Evolutionary conservation across 2,329 filamentous ascomycete species (phyloP), one percentile per base, ranked within the genome.

Genomic region (Escovopsis sp.): DNA sequence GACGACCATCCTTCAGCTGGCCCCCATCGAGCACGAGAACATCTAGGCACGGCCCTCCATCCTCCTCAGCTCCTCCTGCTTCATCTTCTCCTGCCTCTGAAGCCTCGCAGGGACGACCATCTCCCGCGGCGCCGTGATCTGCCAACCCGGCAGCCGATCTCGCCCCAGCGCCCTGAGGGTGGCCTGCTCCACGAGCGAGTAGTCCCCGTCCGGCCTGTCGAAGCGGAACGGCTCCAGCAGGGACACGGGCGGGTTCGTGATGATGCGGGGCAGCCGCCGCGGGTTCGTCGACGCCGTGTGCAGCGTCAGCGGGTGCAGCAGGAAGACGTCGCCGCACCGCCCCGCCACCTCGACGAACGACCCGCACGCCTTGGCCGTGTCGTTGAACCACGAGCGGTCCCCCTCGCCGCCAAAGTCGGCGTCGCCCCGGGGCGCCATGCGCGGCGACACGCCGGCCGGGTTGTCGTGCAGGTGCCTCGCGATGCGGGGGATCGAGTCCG

Each of bases 361-460:
- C 45, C 36, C 59, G 54, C 53, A 65, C 57, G 41, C 26, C 30
- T 41, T 51, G 31, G 51, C 55, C 3, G 66, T 42, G 15, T 51
- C 42, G 27, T 51, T 50, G 51, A 65, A 70, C 54, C 64, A 75
- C 6, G 52, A 48, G 2, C 65, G 47, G 21, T 61, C 58, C 35
- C 56, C 46, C 43, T 64, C 63, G 18, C 55, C 44, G 16, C 46
- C 40, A 43, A 70, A 70, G 2, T 56, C 56, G 0, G 60, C 56
- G 29, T 72, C 59, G 9, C 61, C 61, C 1, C 74, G 59, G 1
- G 72, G 68, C 16, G 61, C 61, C 74, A 81, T 79, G 23, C 67
- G 65, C n/a, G 76, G 75, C 17, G 66, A 70, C 15, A 80, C 71
- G 2, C 77, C 78, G 41, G 72, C 69, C 0, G 76, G 75, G 45